phyloP scores from a whole-genome alignment of 148 eudicot genomes.

The Polygonum maritimum region DNA sequence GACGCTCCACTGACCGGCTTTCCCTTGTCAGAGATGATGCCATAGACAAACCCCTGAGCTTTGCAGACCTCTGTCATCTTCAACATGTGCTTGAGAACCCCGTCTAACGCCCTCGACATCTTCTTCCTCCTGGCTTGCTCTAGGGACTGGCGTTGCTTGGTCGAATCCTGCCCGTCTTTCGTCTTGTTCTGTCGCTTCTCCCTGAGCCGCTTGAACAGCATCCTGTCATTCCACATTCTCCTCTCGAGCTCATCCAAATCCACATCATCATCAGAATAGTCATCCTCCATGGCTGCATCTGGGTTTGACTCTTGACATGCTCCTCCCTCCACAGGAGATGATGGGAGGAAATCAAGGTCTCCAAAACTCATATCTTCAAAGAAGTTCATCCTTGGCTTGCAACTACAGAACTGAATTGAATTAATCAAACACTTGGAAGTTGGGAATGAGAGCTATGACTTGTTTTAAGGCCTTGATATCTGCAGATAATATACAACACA shows the following conservation, averaged over 20 bases:
- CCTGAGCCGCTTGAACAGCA: conserved; percentile 39
- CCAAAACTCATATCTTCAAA: conserved; percentile 33
- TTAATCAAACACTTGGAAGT: not conserved
- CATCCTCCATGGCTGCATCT: conserved; percentile 30
- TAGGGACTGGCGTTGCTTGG: conserved; percentile 2
- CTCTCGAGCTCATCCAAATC: conserved; percentile 51
- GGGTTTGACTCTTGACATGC: conserved; percentile 26
- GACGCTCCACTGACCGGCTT: conserved; percentile 59
- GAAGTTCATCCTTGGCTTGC: conserved; percentile 20
- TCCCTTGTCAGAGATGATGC: conserved; percentile 53
- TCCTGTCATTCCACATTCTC: conserved; percentile 48
- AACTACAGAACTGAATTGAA: not conserved
- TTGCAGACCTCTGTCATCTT: conserved; percentile 62
- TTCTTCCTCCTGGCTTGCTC: conserved; percentile 14
- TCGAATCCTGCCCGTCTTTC: conserved; percentile 18
- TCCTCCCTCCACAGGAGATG: conserved; percentile 24
- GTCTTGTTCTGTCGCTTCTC: conserved; percentile 37
- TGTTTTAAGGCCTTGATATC: not conserved
- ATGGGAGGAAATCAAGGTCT: conserved; percentile 24
- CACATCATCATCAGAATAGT: conserved; percentile 49
- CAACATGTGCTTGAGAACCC: conserved; percentile 33
- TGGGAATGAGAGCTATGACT: not conserved
- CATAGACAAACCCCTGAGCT: conserved; percentile 58
- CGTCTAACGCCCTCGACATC: conserved; percentile 14
- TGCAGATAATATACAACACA: not conserved